Percentiles rank a stretch among this genome's conserved stretches.
Conservation (phyloP, 1,284 basidiomycete genomes). For the Cryptococcus sp. region DNA sequence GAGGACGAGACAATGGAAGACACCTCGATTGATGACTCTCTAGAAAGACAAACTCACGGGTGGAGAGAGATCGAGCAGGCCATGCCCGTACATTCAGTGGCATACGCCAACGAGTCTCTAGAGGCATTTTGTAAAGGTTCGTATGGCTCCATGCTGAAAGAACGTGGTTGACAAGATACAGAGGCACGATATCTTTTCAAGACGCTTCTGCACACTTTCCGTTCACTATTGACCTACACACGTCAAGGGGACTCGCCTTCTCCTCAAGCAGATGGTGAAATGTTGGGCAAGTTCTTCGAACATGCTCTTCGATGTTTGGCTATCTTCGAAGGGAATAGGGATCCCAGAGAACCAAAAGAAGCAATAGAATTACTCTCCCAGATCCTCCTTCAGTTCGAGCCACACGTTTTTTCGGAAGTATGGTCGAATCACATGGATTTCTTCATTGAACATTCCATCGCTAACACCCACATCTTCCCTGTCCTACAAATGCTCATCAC, state of each 20-base stretch:
- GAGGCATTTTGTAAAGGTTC: slow-evolving; percentile 67
- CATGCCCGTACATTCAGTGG: slow-evolving; percentile 68
- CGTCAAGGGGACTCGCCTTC: slow-evolving; percentile 72
- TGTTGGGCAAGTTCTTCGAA: slow-evolving; percentile 83
- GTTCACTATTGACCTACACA: slow-evolving; percentile 72
- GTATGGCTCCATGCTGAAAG: slow-evolving; percentile 13
- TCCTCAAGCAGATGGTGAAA: slow-evolving; percentile 68
- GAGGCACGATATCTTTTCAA: slow-evolving; percentile 84
- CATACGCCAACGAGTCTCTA: slow-evolving; percentile 68
- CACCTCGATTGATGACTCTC: slow-evolving; percentile 4
- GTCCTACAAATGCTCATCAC: slow-evolving; percentile 83
- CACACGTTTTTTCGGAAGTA: slow-evolving; percentile 88
- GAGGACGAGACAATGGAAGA: slow-evolving; percentile 23
- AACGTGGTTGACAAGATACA: slow-evolving; percentile 31
- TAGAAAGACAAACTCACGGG: slow-evolving; percentile 31
- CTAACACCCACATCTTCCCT: slow-evolving; percentile 74
- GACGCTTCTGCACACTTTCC: slow-evolving; percentile 84
- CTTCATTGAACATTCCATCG: slow-evolving; percentile 73
- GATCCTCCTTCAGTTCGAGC: slow-evolving; percentile 74
- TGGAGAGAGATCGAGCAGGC: slow-evolving; percentile 66
- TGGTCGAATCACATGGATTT: slow-evolving; percentile 88
- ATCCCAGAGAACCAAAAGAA: slow-evolving; percentile 78
- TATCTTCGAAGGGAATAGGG: slow-evolving; percentile 66
- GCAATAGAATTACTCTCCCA: slow-evolving; percentile 79
- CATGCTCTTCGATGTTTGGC: slow-evolving; percentile 79